Evolutionary conservation across 768 basidiomycete genomes (phyloP).

Genomic region (Hirschioporus abietinus): DNA sequence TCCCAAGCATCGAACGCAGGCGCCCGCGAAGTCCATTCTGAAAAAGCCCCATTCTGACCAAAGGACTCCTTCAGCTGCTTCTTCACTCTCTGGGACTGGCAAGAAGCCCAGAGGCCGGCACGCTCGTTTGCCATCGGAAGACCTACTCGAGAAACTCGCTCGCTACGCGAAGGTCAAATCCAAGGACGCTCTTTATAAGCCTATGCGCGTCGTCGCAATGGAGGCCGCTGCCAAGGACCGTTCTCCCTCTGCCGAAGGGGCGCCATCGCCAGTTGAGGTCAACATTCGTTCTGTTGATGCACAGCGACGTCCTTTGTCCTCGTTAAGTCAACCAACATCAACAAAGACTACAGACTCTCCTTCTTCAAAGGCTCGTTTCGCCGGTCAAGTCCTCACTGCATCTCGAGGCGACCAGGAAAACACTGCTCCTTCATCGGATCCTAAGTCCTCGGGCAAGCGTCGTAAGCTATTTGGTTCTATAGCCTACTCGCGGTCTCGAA

Average conservation of each 20-base stretch:
- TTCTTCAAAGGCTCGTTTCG: background rate
- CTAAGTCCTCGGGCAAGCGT: background rate
- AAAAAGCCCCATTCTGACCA: background rate
- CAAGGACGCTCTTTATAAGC: too few species aligned
- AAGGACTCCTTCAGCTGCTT: background rate
- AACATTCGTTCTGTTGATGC: too few species aligned
- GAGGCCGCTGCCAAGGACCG: too few species aligned
- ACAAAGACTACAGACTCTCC: background rate
- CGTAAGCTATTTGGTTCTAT: background rate
- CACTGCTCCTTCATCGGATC: background rate
- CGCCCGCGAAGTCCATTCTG: background rate
- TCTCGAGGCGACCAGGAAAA: background rate
- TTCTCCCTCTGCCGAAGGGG: too few species aligned
- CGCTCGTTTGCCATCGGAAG: background rate
- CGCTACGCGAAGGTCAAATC: too few species aligned
- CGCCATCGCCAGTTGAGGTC: too few species aligned
- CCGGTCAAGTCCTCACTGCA: background rate
- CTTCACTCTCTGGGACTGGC: background rate
- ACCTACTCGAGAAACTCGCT: background rate
- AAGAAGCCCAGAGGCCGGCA: background rate
- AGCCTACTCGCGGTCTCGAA: background rate
- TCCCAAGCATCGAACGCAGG: background rate
- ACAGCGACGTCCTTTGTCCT: background rate
- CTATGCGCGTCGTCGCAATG: too few species aligned
- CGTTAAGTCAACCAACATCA: background rate